These are phyloP conservation scores for Cyclanthera cordifolia DNA, from an alignment of 306 rosid genomes.

Conservation along the genomic window DNA sequence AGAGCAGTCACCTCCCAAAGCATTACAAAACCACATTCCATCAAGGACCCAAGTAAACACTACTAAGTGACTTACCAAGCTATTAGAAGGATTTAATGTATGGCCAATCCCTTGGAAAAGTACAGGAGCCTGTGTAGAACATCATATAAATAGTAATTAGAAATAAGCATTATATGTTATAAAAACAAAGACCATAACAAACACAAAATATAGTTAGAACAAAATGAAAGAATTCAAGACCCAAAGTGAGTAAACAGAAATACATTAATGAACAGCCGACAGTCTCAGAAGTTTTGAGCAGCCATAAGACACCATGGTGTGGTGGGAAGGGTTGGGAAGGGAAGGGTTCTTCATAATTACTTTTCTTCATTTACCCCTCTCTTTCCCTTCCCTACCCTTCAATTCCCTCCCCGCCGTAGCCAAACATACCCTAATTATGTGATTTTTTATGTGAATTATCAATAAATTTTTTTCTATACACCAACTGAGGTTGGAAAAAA, in stretches of 20 bases:
- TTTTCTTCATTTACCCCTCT: too few species aligned
- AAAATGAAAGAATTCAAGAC: neutral
- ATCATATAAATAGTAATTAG: slow-evolving; percentile 17
- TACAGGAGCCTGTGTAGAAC: slow-evolving; percentile 74
- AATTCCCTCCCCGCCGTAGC: too few species aligned
- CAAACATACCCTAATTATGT: too few species aligned
- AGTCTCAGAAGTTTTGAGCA: neutral
- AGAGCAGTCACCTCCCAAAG: slow-evolving; percentile 2
- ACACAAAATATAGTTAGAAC: neutral
- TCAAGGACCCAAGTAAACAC: slow-evolving; percentile 4
- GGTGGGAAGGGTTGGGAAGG: too few species aligned
- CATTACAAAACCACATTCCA: neutral
- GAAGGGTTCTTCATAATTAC: too few species aligned
- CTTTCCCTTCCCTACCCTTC: too few species aligned
- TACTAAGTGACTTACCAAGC: slow-evolving; percentile 51
- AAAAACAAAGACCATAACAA: neutral
- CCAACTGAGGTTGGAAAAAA: neutral
- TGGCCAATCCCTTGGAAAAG: slow-evolving; percentile 94
- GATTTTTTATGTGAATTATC: neutral
- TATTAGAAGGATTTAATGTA: slow-evolving; percentile 67
- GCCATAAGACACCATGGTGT: neutral
- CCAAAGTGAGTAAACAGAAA: neutral
- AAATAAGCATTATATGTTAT: slow-evolving; percentile 8
- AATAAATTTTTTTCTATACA: neutral
- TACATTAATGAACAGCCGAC: neutral